Evolutionary conservation across 1,139 yeast genomes (phyloP).

Genomic region (Geotrichum fermentans): DNA sequence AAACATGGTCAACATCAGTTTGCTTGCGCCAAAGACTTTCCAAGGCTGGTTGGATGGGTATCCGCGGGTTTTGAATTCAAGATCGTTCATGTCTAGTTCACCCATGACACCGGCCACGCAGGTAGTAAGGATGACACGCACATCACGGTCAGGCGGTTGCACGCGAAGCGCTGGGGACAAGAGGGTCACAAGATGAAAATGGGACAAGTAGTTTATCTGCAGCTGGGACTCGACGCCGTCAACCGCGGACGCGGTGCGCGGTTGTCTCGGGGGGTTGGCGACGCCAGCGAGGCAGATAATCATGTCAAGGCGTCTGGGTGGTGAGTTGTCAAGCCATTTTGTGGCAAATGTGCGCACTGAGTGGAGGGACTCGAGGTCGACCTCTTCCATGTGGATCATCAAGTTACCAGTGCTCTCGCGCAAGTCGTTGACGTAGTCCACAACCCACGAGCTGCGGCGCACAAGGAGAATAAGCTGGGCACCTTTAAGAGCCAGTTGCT

Average conservation of each 20-base stretch:
- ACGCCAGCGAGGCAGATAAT: slow-evolving; percentile 85
- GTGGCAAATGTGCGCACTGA: slow-evolving; percentile 90
- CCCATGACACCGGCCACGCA: slow-evolving; percentile 78
- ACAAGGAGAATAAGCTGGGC: slow-evolving; percentile 81
- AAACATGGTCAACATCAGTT: slow-evolving; percentile 67
- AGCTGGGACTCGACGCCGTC: slow-evolving; percentile 87
- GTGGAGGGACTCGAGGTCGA: slow-evolving; percentile 70
- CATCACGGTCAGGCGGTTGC: slow-evolving; percentile 94
- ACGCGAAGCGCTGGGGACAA: slow-evolving; percentile 74
- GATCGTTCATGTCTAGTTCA: slow-evolving; percentile 57
- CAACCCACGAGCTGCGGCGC: slow-evolving; percentile 59
- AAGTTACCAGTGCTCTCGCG: slow-evolving; percentile 65
- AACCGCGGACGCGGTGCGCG: slow-evolving; percentile 52
- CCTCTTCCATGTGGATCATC: slow-evolving; percentile 80
- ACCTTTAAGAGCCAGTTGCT: slow-evolving; percentile 70
- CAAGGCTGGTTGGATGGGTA: slow-evolving; percentile 66
- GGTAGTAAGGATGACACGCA: slow-evolving; percentile 66
- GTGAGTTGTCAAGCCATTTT: slow-evolving; percentile 84
- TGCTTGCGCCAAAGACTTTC: slow-evolving; percentile 76
- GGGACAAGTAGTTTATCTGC: slow-evolving; percentile 76
- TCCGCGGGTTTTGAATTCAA: slow-evolving; percentile 56
- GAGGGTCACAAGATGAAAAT: slow-evolving; percentile 72
- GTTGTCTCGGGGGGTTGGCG: slow-evolving; percentile 59
- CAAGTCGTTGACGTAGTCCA: slow-evolving; percentile 73
- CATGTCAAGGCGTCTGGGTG: slow-evolving; percentile 88